Base-by-base conservation (phyloP, 1,139 yeast genomes). In the Debaryomyces subglobosus region DNA sequence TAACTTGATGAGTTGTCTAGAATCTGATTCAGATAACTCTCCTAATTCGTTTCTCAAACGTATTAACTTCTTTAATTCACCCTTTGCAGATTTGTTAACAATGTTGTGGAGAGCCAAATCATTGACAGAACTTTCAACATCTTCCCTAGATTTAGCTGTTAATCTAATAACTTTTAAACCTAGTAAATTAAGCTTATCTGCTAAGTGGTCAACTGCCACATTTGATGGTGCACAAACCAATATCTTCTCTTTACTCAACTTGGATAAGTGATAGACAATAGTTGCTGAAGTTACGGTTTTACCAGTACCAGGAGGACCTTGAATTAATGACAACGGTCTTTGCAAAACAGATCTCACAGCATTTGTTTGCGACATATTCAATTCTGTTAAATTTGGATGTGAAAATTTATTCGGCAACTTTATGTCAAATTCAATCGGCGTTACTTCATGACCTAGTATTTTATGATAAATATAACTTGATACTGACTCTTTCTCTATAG, bases 271-370 rank as follows among this genome's bases (percentile, higher is more conserved):
- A 60, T 88, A 87, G 24, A 91, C 82, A 54, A 92, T 89, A 0
- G 96, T 86, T 3, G 97, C 95, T 0, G 97, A 89, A 0, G 96
- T 91, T 12, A 90, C 96, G 0, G 98, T 92, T 64, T 92, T 92
- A 63, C 98, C 98, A 0, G 98, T 92, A 52, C 96, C 96, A 2
- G 98, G 98, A n/a, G 98, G 98, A 16, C 98, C 98, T 66, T 92
- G 98, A 55, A 92, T 91, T 59, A 92, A 77, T 6, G 96, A 83
- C 39, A 92, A 73, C 1, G 97, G 97, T 57, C 84, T 76, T 59
- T 79, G 81, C 51, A 92, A 69, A 1, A 87, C 97, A 5, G 81
- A 70, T 49, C 79, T 74, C 23, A 92, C 92, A 0, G 97, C 97
- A 59, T 81, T 82, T 2, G 78, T 78, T 67, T 92, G 98, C 1